A percentile compares a stretch with the other conserved stretches of the same genome.
Evolutionary conservation across 1,284 basidiomycete species (phyloP).

Genomic region (Rhizoctonia solani): DNA sequence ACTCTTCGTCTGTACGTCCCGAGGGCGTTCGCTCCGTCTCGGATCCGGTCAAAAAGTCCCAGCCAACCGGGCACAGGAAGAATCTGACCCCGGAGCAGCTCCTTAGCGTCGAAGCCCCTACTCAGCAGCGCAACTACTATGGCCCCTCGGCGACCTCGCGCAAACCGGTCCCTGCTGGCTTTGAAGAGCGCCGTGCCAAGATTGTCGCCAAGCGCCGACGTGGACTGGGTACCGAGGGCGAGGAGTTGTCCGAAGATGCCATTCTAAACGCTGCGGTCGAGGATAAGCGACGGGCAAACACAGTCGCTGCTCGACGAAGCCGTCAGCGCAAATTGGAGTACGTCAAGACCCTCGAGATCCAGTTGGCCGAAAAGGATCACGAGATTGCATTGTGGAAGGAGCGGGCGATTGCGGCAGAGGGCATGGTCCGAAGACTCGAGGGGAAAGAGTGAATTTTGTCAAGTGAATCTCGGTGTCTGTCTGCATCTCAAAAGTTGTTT

Average conservation of each 20-base stretch:
- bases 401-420: slow-evolving; percentile 47
- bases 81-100: slow-evolving; percentile 57
- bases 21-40: slow-evolving; percentile 37
- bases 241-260: slow-evolving; percentile 52
- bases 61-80: slow-evolving; percentile 54
- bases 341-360: slow-evolving; percentile 62
- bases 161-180: slow-evolving; percentile 58
- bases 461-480: neutral
- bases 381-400: slow-evolving; percentile 63
- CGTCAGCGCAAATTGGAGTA: slow-evolving; percentile 78
- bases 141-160: slow-evolving; percentile 61
- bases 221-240: slow-evolving; percentile 39
- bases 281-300: slow-evolving; percentile 78
- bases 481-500: neutral
- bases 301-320: slow-evolving; percentile 73
- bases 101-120: slow-evolving; percentile 60
- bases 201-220: slow-evolving; percentile 43
- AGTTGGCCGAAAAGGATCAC: slow-evolving; percentile 50
- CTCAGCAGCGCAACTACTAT: slow-evolving; percentile 60
- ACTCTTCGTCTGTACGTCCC: neutral
- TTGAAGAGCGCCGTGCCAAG: slow-evolving; percentile 44
- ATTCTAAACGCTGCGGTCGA: slow-evolving; percentile 62
- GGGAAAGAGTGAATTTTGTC: neutral
- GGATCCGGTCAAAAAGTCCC: slow-evolving; percentile 53
- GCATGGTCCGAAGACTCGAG: slow-evolving; percentile 5